Evolutionary conservation across 2,329 filamentous ascomycete genomes (phyloP).

Genomic region (Fusarium udum): DNA sequence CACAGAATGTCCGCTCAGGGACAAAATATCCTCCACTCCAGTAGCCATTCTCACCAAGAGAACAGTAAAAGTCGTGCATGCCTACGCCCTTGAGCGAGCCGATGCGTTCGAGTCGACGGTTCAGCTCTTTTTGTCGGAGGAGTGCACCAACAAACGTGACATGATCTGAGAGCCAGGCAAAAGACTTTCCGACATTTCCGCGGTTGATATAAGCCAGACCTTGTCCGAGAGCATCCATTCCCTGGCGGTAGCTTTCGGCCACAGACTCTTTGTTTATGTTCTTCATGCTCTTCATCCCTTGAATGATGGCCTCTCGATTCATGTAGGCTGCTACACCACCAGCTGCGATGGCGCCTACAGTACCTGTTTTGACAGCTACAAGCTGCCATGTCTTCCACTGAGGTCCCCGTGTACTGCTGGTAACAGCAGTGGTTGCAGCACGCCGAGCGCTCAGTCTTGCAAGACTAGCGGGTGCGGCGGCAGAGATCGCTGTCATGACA

Average conservation of each 20-base stretch:
- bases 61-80: constrained; percentile 79
- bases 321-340: constrained; percentile 84
- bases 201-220: constrained; percentile 67
- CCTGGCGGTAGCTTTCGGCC: constrained; percentile 59
- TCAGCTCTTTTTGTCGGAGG: constrained; percentile 76
- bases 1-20: constrained; percentile 81
- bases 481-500: constrained; percentile 63
- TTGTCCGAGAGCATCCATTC: constrained; percentile 60
- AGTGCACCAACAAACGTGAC: constrained; percentile 87
- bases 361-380: constrained; percentile 82
- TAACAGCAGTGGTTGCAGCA: constrained; percentile 27
- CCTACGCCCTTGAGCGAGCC: constrained; percentile 70
- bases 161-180: constrained; percentile 82
- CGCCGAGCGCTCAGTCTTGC: constrained; percentile 42
- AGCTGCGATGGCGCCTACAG: constrained; percentile 81
- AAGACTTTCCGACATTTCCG: constrained; percentile 71
- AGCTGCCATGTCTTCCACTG: constrained; percentile 66
- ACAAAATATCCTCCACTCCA: constrained; percentile 69
- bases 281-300: constrained; percentile 57
- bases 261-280: constrained; percentile 59
- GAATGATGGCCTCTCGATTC: constrained; percentile 74
- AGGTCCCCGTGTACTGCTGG: constrained; percentile 45
- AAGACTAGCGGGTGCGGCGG: constrained; percentile 57
- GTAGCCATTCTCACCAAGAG: constrained; percentile 75
- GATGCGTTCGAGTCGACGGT: constrained; percentile 71